Evolutionary conservation across 352 stramenopile species (phyloP).

Genomic region (Blastocystis sp.): DNA sequence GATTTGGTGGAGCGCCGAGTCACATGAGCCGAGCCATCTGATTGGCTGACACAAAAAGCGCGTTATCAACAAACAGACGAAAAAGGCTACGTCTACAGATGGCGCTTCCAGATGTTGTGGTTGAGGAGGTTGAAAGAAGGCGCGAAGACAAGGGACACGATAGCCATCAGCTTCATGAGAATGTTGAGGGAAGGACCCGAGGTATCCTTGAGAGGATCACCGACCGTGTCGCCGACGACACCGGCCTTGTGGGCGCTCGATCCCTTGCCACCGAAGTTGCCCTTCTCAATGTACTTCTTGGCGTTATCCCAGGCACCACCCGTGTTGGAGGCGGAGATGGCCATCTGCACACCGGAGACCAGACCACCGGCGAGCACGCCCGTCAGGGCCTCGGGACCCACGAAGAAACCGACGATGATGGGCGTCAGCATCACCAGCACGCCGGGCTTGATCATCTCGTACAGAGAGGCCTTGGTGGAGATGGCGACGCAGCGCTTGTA

Average conservation of each 20-base stretch:
- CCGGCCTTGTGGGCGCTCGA: conserved; percentile 95
- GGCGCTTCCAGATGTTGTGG: neutral
- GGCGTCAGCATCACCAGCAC: conserved; percentile 95
- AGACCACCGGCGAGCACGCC: conserved; percentile 92
- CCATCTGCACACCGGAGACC: conserved; percentile 92
- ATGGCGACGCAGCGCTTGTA: conserved; percentile 96
- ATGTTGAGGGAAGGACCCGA: conserved; percentile 98
- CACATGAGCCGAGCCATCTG: conserved; percentile 24
- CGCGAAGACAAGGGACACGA: conserved; percentile 96
- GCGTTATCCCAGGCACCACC: conserved; percentile 98
- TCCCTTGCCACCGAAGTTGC: conserved; percentile 83
- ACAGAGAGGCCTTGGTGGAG: conserved; percentile 93
- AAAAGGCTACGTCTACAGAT: conserved; percentile 20
- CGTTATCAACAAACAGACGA: conserved; percentile 40
- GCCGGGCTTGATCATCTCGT: conserved; percentile 97
- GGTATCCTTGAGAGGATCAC: conserved; percentile 98
- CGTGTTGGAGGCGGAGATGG: conserved; percentile 98
- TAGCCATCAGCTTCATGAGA: conserved; percentile 99
- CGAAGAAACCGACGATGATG: conserved; percentile 93
- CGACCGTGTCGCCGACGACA: conserved; percentile 95
- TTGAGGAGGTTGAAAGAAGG: conserved; percentile 86
- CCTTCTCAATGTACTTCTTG: conserved; percentile 99
- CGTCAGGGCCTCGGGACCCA: conserved; percentile 92
- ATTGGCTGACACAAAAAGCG: conserved; percentile 12
- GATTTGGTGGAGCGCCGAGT: neutral